phyloP scores from a whole-genome alignment of 805 yeast species.

The Clavispora phyllophila region DNA sequence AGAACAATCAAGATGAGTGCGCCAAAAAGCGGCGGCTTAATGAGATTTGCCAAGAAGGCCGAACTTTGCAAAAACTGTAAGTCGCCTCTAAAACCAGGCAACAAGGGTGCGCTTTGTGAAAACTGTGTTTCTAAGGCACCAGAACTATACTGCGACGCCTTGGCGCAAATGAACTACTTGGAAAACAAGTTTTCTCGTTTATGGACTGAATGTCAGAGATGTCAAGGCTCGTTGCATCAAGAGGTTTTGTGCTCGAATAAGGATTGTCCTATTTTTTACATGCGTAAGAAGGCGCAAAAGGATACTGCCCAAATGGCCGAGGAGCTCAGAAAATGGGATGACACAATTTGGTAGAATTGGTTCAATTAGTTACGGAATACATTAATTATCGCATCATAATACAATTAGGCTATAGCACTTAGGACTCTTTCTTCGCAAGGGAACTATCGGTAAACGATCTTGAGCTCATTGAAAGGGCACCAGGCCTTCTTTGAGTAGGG shows the following conservation, averaged over 20 bases:
- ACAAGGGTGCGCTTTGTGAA: constrained; percentile 73
- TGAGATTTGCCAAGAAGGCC: constrained; percentile 87
- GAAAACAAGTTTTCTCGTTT: constrained; percentile 80
- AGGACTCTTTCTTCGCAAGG: constrained; percentile 2
- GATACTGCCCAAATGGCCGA: constrained; percentile 53
- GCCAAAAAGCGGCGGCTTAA: constrained; percentile 78
- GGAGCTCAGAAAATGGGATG: constrained; percentile 65
- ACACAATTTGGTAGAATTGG: constrained; percentile 44
- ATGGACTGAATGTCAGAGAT: constrained; percentile 98
- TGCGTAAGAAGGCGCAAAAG: constrained; percentile 85
- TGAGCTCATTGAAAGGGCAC: constrained; percentile 23
- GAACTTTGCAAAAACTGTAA: constrained; percentile 87
- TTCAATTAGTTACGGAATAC: not conserved
- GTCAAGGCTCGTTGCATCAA: constrained; percentile 94
- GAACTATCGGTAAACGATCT: constrained; percentile 34
- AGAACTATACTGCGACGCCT: constrained; percentile 72
- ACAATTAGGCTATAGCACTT: not conserved
- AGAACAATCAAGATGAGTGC: constrained; percentile 68
- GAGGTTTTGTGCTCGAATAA: constrained; percentile 93
- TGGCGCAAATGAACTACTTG: constrained; percentile 72
- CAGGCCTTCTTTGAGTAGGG: constrained; percentile 21
- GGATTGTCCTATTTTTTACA: constrained; percentile 96
- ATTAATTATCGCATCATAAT: not conserved
- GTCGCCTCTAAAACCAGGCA: constrained; percentile 58
- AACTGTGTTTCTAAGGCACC: constrained; percentile 69